Base-by-base conservation (phyloP, 495 filamentous ascomycete genomes). In the Penicillium angulare region DNA sequence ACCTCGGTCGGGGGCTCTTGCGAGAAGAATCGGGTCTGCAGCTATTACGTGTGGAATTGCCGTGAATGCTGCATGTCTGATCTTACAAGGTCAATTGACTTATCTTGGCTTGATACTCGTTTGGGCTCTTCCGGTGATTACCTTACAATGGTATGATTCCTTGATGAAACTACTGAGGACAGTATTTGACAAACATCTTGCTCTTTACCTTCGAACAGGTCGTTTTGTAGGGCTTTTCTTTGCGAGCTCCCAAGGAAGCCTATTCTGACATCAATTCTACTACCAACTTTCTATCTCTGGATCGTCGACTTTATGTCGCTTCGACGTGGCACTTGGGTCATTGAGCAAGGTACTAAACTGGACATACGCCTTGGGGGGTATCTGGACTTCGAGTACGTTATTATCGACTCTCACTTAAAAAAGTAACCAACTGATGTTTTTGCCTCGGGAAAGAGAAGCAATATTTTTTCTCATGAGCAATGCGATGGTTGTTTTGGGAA, bases 401-500 rank as follows among this genome's bases (percentile, higher is more conserved):
- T 15, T 22, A 13, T 23, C 31, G 7, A 7, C 9, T 12, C 12
- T 2, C 22, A 0, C 38, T 21, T 8, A 21, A 23, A n/a, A n/a
- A n/a, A n/a, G n/a, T n/a, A n/a, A n/a, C n/a, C n/a, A n/a, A 16
- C 15, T 22, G 5, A 35, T 10, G n/a, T 10, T 35, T 5, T 35
- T 27, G 10, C 21, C 18, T n/a, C n/a, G n/a, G 5, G 10, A 6
- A 31, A 61, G 57, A 27, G 57, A 61, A 32, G 83, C 83, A 1
- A 31, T 81, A 7, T 89, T 89, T 70, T 89, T 89, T 64, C 61
- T 89, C 4, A 55, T 73, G 15, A 86, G 82, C 7, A 89, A 88
- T 53, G 63, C 69, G 5, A 53, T 89, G 29, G 80, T 89, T 44
- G 79, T 86, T 4, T 79, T 83, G 50, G 85, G 84, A n/a, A 66